Conservation (phyloP, 2,329 filamentous ascomycete genomes). For the Aurifilum marmelostoma region DNA sequence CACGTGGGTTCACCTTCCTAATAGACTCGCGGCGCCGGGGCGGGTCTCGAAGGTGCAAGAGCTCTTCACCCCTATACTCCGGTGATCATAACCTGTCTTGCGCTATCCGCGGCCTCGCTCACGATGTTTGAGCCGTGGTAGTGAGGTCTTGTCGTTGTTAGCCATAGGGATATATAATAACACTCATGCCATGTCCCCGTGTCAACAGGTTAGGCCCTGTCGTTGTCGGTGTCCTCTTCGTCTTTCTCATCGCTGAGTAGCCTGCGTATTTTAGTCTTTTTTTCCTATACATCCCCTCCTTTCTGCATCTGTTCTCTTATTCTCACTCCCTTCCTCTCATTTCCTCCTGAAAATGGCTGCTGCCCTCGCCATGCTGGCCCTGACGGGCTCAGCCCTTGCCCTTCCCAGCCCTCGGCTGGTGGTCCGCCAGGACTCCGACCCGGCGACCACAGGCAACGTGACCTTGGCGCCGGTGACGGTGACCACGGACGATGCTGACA, state of each 20-base stretch:
- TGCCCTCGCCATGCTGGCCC: conserved; percentile 3
- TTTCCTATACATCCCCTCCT: background rate
- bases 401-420: background rate
- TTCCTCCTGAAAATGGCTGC: conserved; percentile 10
- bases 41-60: background rate
- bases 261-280: background rate
- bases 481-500: conserved; percentile 3
- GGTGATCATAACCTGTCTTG: conserved; percentile 14
- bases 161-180: background rate
- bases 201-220: background rate
- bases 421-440: conserved; percentile 14
- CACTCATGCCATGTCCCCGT: background rate
- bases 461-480: conserved; percentile 18
- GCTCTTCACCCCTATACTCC: background rate
- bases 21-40: background rate
- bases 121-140: background rate
- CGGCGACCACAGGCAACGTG: conserved; percentile 21
- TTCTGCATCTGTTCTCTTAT: background rate
- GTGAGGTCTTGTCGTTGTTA: no score
- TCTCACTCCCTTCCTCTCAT: background rate
- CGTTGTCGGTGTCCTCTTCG: background rate
- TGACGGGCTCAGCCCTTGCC: conserved; percentile 14
- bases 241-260: background rate
- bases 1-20: conserved; percentile 17
- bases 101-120: background rate